Evolutionary conservation across 805 yeast species (phyloP).

Genomic region (Starmerella tilneyi): DNA sequence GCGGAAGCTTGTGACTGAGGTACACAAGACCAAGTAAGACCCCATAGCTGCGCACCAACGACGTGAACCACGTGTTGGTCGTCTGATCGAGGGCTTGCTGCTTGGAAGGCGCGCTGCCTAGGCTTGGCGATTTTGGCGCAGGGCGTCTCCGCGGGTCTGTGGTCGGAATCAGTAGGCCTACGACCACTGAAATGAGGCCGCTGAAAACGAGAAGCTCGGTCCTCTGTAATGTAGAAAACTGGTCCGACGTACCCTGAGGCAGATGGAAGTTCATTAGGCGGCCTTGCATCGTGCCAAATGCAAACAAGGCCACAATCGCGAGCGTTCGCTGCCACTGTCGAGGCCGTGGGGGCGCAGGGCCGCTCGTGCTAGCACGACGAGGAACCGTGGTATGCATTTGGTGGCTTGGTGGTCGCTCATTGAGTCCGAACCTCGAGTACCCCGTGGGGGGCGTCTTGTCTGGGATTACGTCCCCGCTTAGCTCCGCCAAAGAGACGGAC

Average conservation of each 20-base stretch:
- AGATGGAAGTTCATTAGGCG: conserved; percentile 18
- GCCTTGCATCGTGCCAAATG: conserved; percentile 18
- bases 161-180: conserved; percentile 2
- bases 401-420: conserved; percentile 23
- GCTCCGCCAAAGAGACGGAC: conserved; percentile 32
- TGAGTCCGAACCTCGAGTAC: conserved; percentile 23
- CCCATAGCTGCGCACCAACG: conserved; percentile 34
- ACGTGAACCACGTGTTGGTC: conserved; percentile 27
- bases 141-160: not conserved
- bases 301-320: conserved; percentile 7
- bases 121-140: not conserved
- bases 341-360: not conserved
- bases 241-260: conserved; percentile 10
- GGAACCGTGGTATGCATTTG: conserved; percentile 22
- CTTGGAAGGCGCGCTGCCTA: not conserved
- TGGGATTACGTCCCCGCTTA: conserved; percentile 27
- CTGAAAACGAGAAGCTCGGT: not conserved
- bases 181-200: not conserved
- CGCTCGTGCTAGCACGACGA: conserved; percentile 8
- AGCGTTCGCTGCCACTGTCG: conserved; percentile 1
- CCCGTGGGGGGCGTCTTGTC: conserved; percentile 12
- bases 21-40: conserved; percentile 34
- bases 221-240: not conserved
- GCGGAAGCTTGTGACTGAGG: conserved; percentile 32
- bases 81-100: conserved; percentile 11